A percentile compares a stretch with the other conserved stretches of the same genome.
Conservation (phyloP, 345 rosid genomes). For the Corchorus capsularis region DNA sequence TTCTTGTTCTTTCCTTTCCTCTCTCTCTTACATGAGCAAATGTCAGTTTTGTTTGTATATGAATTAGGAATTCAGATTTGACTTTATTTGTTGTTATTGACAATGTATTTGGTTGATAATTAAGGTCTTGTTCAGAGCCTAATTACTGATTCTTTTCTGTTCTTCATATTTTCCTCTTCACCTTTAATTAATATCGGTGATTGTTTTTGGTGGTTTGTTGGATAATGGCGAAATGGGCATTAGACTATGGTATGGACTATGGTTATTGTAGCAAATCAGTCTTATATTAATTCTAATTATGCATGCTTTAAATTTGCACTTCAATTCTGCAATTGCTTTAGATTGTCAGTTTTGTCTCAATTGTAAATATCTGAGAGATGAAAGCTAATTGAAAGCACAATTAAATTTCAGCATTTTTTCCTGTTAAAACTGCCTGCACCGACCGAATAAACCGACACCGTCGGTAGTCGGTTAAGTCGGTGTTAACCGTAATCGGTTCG, state of each 20-base stretch:
- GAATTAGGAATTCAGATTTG: conserved; percentile 1
- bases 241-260: background rate
- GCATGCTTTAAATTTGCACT: background rate
- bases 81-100: background rate
- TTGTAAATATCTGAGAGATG: too few species aligned
- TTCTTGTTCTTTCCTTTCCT: background rate
- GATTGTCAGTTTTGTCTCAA: too few species aligned
- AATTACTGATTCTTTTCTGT: background rate
- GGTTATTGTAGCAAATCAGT: background rate
- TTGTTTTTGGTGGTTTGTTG: too few species aligned
- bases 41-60: background rate
- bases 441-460: too few species aligned
- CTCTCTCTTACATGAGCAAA: background rate
- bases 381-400: too few species aligned
- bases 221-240: too few species aligned
- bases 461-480: too few species aligned
- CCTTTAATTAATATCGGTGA: background rate
- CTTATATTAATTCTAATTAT: background rate
- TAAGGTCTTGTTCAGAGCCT: conserved; percentile 6
- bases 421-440: too few species aligned
- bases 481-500: too few species aligned
- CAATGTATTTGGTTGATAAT: conserved; percentile 14
- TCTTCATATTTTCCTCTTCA: background rate
- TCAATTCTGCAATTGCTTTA: background rate
- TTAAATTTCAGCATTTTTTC: too few species aligned